Conservation (phyloP, 179 eudicot species). For the Silene vulgaris region DNA sequence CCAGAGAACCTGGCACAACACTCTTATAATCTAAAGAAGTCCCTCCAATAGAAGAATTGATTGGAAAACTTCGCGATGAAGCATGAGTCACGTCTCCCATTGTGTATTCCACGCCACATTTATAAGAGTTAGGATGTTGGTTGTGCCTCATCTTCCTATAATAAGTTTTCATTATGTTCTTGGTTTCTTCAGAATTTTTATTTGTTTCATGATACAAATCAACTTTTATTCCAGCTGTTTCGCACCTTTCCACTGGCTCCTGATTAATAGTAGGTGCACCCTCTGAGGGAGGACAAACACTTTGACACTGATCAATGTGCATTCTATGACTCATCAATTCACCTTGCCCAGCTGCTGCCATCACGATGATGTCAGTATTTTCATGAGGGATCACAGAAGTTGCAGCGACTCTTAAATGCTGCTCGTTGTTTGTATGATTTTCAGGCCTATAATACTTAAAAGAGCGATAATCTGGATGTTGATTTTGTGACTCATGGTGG, state of each 20-base stretch:
- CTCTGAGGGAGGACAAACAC: background rate
- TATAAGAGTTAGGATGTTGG: background rate
- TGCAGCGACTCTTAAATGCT: conserved; percentile 13
- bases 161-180: background rate
- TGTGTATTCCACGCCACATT: background rate
- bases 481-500: conserved; percentile 19
- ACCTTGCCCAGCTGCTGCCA: conserved; percentile 12
- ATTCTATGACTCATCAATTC: conserved; percentile 11
- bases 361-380: background rate
- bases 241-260: conserved; percentile 1
- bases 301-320: conserved; percentile 18
- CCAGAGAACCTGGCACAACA: conserved; percentile 17
- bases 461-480: conserved; percentile 19
- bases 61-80: conserved; percentile 16
- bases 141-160: conserved; percentile 3
- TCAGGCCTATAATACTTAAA: conserved; percentile 8
- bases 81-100: conserved; percentile 4
- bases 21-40: conserved; percentile 12
- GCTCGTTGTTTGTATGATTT: conserved; percentile 8
- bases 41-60: conserved; percentile 20
- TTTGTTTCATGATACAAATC: conserved; percentile 9
- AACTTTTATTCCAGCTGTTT: conserved; percentile 5
- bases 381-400: conserved; percentile 15
- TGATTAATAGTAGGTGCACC: background rate
- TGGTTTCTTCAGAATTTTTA: conserved; percentile 12